These are phyloP conservation scores for Naganishia sp. DNA, from an alignment of 1,284 basidiomycete genomes.

Conservation along the genomic window DNA sequence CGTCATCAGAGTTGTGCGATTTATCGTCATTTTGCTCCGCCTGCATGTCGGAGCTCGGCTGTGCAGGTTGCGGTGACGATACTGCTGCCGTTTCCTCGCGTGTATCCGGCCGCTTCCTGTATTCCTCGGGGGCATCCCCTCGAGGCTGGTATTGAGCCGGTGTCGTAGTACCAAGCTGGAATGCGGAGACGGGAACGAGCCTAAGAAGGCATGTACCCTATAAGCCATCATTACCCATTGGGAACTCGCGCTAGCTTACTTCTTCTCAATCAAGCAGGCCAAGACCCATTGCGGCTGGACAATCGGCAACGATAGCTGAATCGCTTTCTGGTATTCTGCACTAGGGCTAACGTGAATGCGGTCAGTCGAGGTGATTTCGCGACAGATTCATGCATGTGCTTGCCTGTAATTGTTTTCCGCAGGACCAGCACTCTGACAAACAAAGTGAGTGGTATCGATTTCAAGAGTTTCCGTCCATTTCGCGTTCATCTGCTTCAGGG, in stretches of 20 bases:
- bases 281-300: conserved; percentile 88
- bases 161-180: conserved; percentile 60
- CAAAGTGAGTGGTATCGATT: conserved; percentile 95
- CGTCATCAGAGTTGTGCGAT: background rate
- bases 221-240: conserved; percentile 26
- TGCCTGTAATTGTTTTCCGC: conserved; percentile 58
- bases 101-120: conserved; percentile 2
- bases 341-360: conserved; percentile 58
- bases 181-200: conserved; percentile 86
- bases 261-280: conserved; percentile 77
- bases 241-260: conserved; percentile 58
- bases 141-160: conserved; percentile 17
- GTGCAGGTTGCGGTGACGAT: background rate
- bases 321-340: conserved; percentile 83
- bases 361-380: background rate
- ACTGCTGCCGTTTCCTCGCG: too few species aligned
- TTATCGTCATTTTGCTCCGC: background rate
- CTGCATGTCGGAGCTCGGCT: background rate
- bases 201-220: conserved; percentile 53
- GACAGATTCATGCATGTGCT: conserved; percentile 1
- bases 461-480: conserved; percentile 89
- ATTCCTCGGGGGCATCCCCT: conserved; percentile 26
- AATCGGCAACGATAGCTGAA: conserved; percentile 84
- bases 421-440: conserved; percentile 78
- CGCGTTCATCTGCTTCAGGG: conserved; percentile 77